A percentile compares a stretch with the other conserved stretches of the same genome.
These are phyloP conservation scores for Neopestalotiopsis rosae DNA, from an alignment of 2,329 filamentous ascomycete species.

Conservation along the genomic window DNA sequence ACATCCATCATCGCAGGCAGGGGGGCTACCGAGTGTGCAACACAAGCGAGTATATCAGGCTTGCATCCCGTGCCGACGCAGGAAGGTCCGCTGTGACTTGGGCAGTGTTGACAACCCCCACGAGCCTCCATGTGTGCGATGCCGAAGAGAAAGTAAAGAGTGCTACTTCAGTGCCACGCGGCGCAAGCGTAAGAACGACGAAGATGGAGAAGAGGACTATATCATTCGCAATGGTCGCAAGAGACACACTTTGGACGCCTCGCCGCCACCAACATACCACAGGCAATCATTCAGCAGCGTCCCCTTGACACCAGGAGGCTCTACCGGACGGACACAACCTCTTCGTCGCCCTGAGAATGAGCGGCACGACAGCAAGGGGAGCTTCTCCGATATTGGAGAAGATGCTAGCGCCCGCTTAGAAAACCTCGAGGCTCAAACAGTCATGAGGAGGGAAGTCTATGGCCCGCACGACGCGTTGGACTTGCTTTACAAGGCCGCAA, in stretches of 20 bases:
- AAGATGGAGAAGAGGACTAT: constrained; percentile 69
- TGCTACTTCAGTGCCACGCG: constrained; percentile 96
- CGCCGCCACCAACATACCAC: constrained; percentile 49
- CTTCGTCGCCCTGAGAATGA: constrained; percentile 63
- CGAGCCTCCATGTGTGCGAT: constrained; percentile 92
- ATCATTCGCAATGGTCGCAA: constrained; percentile 77
- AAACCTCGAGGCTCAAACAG: constrained; percentile 67
- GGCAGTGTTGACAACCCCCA: constrained; percentile 89
- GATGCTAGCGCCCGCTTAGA: constrained; percentile 67
- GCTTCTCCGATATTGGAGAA: constrained; percentile 44
- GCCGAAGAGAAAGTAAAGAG: constrained; percentile 92
- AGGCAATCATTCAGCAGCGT: constrained; percentile 54
- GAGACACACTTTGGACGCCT: constrained; percentile 58
- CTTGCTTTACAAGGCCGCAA: constrained; percentile 86
- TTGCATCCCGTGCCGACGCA: constrained; percentile 65
- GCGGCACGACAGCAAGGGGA: constrained; percentile 38
- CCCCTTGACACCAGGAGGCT: constrained; percentile 71
- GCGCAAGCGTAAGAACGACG: constrained; percentile 82
- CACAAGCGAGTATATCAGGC: constrained; percentile 70
- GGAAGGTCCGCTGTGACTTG: constrained; percentile 67
- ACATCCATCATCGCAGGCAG: background rate
- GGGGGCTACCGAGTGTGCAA: constrained; percentile 36
- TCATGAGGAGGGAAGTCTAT: constrained; percentile 77
- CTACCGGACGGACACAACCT: constrained; percentile 68
- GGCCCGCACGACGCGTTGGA: constrained; percentile 93